Percentiles rank a stretch among this genome's conserved stretches.
Evolutionary conservation across 257 asterid species (phyloP).

Genomic region (Echites panduratus): DNA sequence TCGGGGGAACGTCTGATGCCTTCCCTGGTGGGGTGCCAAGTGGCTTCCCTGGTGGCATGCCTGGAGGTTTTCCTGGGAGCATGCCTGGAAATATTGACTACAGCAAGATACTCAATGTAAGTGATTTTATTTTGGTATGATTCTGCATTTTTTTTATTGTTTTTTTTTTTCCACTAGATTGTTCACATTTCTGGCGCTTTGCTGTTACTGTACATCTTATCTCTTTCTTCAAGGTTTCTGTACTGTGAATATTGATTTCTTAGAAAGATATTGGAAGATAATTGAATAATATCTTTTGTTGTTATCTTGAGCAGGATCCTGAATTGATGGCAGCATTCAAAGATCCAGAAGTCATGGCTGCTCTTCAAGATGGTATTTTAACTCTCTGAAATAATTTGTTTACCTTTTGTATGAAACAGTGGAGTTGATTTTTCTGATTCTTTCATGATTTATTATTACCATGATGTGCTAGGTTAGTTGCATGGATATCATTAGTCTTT

Average conservation of each 20-base stretch:
- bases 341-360: constrained; percentile 97
- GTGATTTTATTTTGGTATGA: constrained; percentile 12
- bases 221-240: background rate
- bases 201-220: background rate
- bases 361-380: constrained; percentile 90
- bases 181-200: background rate
- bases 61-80: constrained; percentile 44
- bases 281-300: constrained; percentile 12
- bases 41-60: constrained; percentile 53
- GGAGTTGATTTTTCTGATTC: background rate
- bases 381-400: background rate
- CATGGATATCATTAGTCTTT: background rate
- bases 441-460: too few species aligned
- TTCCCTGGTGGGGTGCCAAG: constrained; percentile 56
- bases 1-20: too few species aligned
- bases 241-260: background rate
- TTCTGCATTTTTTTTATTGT: too few species aligned
- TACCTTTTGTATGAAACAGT: background rate
- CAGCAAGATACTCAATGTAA: constrained; percentile 83
- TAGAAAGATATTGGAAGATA: background rate
- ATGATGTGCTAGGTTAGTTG: background rate
- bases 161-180: background rate
- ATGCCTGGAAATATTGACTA: constrained; percentile 70
- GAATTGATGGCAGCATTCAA: constrained; percentile 96
- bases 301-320: constrained; percentile 68